Conservation (phyloP, 2,329 filamentous ascomycete genomes). For the Ceratocystis huliohia region DNA sequence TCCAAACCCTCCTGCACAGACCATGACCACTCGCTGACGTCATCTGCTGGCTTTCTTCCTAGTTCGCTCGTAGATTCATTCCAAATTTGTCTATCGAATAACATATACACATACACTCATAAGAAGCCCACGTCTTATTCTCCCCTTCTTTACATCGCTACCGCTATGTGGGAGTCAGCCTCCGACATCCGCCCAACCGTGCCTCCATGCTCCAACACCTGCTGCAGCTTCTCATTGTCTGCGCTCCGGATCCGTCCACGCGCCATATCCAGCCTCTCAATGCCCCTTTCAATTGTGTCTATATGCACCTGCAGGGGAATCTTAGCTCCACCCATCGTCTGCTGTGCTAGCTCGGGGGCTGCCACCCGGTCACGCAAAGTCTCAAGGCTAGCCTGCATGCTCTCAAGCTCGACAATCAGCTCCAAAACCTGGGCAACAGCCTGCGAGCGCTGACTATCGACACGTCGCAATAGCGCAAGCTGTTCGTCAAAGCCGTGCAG, state of each 20-base stretch:
- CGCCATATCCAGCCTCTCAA: constrained; percentile 57
- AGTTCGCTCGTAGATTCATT: constrained; percentile 8
- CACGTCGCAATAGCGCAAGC: constrained; percentile 49
- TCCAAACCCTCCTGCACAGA: neutral
- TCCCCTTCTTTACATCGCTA: neutral
- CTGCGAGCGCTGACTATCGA: constrained; percentile 51
- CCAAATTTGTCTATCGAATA: constrained; percentile 12
- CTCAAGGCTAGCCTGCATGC: constrained; percentile 57
- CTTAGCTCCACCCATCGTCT: constrained; percentile 27
- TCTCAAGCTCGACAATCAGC: constrained; percentile 59
- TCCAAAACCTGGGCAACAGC: constrained; percentile 57
- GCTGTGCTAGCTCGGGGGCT: constrained; percentile 47
- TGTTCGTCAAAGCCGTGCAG: constrained; percentile 51
- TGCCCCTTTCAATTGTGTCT: constrained; percentile 57
- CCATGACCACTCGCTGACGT: neutral
- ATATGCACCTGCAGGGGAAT: constrained; percentile 63
- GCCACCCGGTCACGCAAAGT: constrained; percentile 60
- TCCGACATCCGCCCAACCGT: constrained; percentile 22
- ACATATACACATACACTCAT: constrained; percentile 6
- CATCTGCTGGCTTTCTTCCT: neutral
- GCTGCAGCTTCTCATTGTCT: constrained; percentile 45
- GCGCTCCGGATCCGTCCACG: constrained; percentile 45
- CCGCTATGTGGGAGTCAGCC: neutral
- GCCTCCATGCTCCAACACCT: constrained; percentile 37
- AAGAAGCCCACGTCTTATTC: neutral